These are phyloP conservation scores for Botrytis paeoniae DNA, from an alignment of 2,329 filamentous ascomycete species.

Conservation along the genomic window DNA sequence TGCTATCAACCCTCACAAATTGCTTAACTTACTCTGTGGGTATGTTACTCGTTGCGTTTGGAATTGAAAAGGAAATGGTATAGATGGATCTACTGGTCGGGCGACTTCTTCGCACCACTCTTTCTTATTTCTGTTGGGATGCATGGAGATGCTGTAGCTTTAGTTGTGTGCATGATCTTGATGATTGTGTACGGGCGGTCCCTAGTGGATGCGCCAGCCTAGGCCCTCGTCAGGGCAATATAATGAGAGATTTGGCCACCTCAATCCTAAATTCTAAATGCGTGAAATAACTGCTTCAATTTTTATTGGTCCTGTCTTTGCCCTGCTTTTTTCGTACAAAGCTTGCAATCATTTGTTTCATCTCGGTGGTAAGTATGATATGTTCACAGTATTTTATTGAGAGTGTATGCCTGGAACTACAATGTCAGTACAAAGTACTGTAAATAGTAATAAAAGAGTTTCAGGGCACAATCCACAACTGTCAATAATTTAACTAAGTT, in stretches of 20 bases:
- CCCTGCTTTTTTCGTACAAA: neutral
- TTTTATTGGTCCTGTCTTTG: neutral
- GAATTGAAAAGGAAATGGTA: constrained; percentile 18
- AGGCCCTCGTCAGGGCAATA: constrained; percentile 36
- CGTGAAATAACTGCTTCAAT: neutral
- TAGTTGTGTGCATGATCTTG: constrained; percentile 36
- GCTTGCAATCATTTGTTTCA: neutral
- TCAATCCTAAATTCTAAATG: constrained; percentile 23
- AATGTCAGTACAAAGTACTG: too few relatives aligned
- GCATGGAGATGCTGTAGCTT: constrained; percentile 37
- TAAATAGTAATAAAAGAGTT: too few relatives aligned
- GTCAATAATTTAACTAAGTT: too few relatives aligned
- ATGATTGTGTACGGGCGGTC: constrained; percentile 34
- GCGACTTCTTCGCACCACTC: constrained; percentile 37
- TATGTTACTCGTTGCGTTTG: constrained; percentile 13
- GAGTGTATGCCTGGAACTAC: neutral
- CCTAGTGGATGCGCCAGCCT: constrained; percentile 35
- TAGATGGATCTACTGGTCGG: constrained; percentile 32
- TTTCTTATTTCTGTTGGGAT: constrained; percentile 39
- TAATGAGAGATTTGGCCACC: constrained; percentile 41
- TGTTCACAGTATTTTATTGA: neutral
- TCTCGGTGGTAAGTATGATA: neutral
- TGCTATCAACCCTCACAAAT: constrained; percentile 12
- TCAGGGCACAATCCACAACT: too few relatives aligned
- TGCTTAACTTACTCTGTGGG: constrained; percentile 25